These are phyloP conservation scores for Cytauxzoon felis DNA, from an alignment of 169 alveolate species.

Conservation along the genomic window DNA sequence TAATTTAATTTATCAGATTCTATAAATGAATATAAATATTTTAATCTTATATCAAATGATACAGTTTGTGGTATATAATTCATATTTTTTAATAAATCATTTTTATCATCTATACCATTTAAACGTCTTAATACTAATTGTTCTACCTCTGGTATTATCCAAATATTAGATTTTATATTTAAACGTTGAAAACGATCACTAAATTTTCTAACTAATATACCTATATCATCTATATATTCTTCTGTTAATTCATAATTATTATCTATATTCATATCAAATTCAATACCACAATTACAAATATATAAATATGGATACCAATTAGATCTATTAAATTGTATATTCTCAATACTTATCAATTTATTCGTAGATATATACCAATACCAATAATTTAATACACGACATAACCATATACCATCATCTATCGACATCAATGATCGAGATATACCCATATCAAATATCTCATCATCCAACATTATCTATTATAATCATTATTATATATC, in stretches of 20 bases:
- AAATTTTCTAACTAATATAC: conserved; percentile 17
- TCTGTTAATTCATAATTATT: neutral
- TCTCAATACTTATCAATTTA: neutral
- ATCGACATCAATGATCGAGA: conserved; percentile 12
- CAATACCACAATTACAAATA: conserved; percentile 50
- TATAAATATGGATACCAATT: conserved; percentile 22
- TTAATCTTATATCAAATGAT: conserved; percentile 34
- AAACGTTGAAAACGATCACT: conserved; percentile 28
- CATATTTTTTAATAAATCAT: conserved; percentile 3
- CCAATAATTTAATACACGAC: conserved; percentile 24
- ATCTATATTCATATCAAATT: conserved; percentile 4
- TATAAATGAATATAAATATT: conserved; percentile 26
- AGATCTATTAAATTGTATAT: neutral
- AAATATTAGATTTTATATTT: neutral
- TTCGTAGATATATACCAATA: conserved; percentile 15
- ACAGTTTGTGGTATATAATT: conserved; percentile 45
- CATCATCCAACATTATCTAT: conserved; percentile 27
- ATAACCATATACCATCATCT: conserved; percentile 48
- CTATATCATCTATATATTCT: conserved; percentile 6
- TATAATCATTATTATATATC: neutral
- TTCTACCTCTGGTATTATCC: conserved; percentile 36
- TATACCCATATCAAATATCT: conserved; percentile 15
- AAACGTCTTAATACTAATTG: conserved; percentile 3
- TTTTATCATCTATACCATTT: conserved; percentile 3
- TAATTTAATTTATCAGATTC: conserved; percentile 19